Evolutionary conservation across 345 rosid genomes (phyloP), one percentile per base, ranked within the genome.

Genomic region (Iberis pinnata): DNA sequence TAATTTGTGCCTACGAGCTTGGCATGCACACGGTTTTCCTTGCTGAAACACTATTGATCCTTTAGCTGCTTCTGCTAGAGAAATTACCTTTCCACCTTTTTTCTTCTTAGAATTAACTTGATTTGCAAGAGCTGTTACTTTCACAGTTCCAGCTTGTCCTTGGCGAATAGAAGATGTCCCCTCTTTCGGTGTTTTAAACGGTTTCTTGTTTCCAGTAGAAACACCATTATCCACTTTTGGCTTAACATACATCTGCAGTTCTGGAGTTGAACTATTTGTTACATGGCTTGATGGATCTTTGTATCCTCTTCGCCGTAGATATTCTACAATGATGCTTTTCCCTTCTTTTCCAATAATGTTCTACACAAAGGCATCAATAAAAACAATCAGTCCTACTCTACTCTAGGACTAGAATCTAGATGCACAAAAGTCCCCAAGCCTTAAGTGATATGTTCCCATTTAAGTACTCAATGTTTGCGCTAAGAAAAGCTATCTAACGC

Each of bases 51-150:
- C 88, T 57, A 92, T 72, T 12, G 97, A 85, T 26, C 96, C 98
- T 73, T 88, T 85, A 25, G 95, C 88, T 56, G 93, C 98, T 63
- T 88, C 98, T 6, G 93, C 96, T 22, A 92, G 88, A 1, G 98
- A 83, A 26, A 92, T 41, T 10, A 83, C 95, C 55, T 81, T 88
- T 25, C 86, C 97, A 20, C 78, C 69, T 69, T 88, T 92, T 78
- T 92, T 92, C 81, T 88, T 88, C 73, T 65, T 81, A 19, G 83
- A 76, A 73, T 68, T 77, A 20, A 29, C 64, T 58, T 65, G 74
- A 50, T 63, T 43, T 24, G 51, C 33, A 0, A 74, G 51, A 45
- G 60, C 68, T 25, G 55, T 13, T 18, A 56, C 65, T 42, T 40
- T 75, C 8, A 36, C 71, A 6, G 42, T 55, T 57, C 65, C 72